Evolutionary conservation across 176 grass and related monocot species (phyloP), one percentile per base, ranked within the genome.

Genomic region (Zoysia japonica): DNA sequence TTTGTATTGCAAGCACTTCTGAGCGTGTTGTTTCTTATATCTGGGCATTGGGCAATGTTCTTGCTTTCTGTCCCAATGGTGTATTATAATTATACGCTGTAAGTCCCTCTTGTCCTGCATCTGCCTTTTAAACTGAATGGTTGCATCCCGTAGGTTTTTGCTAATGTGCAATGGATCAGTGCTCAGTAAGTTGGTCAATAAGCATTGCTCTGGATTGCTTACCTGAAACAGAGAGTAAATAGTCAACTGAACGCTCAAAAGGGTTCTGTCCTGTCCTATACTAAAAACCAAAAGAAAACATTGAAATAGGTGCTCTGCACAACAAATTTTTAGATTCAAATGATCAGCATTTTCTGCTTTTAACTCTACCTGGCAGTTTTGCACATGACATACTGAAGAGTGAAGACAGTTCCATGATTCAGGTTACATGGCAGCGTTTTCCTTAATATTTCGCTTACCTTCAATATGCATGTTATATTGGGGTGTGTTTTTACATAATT

Each of bases 21-120:
- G 55, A 90, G 81, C 70, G 68, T 89, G 17, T 75, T 98, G 11
- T 93, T 98, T 74, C 88, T 98, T 5, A 66, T 98, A 44, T 84
- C 96, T 69, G 96, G 96, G 39, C 86, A 98, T 77, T 98, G 96
- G 96, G 80, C 91, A 13, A 98, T 95, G 96, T 85, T 94, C 60
- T 78, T 91, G 64, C 61, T 95, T 78, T 94, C 83, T 73, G 59
- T 66, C 63, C 96, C 96, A 44, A 81, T 88, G 74, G 69, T 93
- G 53, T 94, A 98, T 79, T 98, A 95, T 83, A 91, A 98, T 64
- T 83, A 87, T 57, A 98, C 72, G 43, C 69, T 98, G 96, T 98
- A 84, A 95, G 96, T 93, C 56, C 5, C 12, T 2, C 80, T 28
- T 65, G 10, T 47, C 82, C 39, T 66, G 0, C 45, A 44, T 40